Evolutionary conservation across 2,329 filamentous ascomycete genomes (phyloP).

Genomic region (Apiospora hydei): DNA sequence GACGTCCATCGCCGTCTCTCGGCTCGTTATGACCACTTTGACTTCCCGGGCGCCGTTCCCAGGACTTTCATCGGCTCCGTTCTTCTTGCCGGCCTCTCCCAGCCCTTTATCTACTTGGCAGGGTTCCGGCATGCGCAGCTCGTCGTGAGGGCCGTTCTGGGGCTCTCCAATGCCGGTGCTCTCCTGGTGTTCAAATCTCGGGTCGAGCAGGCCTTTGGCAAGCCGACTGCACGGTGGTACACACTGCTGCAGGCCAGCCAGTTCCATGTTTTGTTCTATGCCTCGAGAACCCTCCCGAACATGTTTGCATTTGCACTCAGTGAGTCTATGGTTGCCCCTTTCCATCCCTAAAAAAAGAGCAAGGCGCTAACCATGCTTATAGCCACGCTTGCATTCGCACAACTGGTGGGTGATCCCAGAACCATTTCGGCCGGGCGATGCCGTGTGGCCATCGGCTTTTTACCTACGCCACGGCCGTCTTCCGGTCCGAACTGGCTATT

Average conservation of each 20-base stretch:
- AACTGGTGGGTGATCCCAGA: conserved; percentile 49
- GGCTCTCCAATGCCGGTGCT: conserved; percentile 74
- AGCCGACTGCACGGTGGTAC: conserved; percentile 78
- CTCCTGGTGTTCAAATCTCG: conserved; percentile 71
- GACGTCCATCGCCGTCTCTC: conserved; percentile 62
- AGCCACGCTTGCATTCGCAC: conserved; percentile 72
- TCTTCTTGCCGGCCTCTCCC: conserved; percentile 74
- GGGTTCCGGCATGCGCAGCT: conserved; percentile 64
- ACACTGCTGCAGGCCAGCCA: conserved; percentile 79
- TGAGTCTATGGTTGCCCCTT: conserved; percentile 52
- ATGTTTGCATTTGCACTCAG: conserved; percentile 93
- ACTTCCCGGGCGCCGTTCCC: conserved; percentile 90
- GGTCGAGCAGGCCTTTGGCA: conserved; percentile 73
- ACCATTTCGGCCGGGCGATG: conserved; percentile 52
- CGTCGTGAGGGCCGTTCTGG: conserved; percentile 78
- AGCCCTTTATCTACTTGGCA: conserved; percentile 67
- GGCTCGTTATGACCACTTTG: conserved; percentile 83
- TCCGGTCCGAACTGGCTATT: conserved; percentile 88
- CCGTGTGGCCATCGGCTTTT: conserved; percentile 72
- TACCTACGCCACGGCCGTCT: conserved; percentile 86
- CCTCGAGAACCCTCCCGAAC: conserved; percentile 89
- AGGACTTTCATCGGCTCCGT: conserved; percentile 88
- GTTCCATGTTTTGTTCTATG: conserved; percentile 94
- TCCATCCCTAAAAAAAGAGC: neutral
- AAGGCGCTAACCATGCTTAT: conserved; percentile 21